A percentile compares a stretch with the other conserved stretches of the same genome.
phyloP scores from a whole-genome alignment of 1,284 basidiomycete species.

The Apiotrichum montevideense region DNA sequence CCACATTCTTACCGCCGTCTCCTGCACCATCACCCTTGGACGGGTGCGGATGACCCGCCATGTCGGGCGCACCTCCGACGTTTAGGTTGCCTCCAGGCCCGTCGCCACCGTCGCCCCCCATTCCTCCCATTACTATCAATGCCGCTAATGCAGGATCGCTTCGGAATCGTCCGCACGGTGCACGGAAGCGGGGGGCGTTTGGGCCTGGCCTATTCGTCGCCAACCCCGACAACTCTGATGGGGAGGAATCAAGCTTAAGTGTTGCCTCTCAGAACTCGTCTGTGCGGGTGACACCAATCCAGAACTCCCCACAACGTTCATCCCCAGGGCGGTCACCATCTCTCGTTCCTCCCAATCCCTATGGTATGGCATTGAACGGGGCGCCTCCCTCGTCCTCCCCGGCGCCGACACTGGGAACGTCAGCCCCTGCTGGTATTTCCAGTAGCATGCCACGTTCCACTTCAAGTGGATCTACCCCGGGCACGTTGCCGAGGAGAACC shows the following conservation, averaged over 20 bases:
- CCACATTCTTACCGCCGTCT: no score
- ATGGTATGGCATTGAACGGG: not conserved
- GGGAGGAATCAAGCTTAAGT: constrained; percentile 16
- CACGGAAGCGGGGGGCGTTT: constrained; percentile 20
- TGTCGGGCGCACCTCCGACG: not conserved
- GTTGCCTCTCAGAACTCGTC: not conserved
- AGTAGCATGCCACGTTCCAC: constrained; percentile 17
- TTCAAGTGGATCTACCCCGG: constrained; percentile 25
- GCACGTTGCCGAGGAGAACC: constrained; percentile 20
- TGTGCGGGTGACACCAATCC: not conserved
- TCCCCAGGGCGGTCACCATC: not conserved
- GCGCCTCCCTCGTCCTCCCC: not conserved
- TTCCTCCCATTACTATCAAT: not conserved
- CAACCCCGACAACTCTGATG: constrained; percentile 43
- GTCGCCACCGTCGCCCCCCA: not conserved
- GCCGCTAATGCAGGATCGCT: not conserved
- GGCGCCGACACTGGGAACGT: not conserved
- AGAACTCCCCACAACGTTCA: constrained; percentile 1
- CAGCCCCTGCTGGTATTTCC: not conserved
- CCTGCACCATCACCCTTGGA: not conserved
- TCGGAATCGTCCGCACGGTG: constrained; percentile 28
- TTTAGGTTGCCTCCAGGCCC: not conserved
- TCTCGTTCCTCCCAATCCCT: not conserved
- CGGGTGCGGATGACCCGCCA: constrained; percentile 1
- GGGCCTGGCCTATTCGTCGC: constrained; percentile 32